A percentile compares a stretch with the other conserved stretches of the same genome.
These are phyloP conservation scores for Termitomyces sp. DNA, from an alignment of 768 basidiomycete species.

Conservation along the genomic window DNA sequence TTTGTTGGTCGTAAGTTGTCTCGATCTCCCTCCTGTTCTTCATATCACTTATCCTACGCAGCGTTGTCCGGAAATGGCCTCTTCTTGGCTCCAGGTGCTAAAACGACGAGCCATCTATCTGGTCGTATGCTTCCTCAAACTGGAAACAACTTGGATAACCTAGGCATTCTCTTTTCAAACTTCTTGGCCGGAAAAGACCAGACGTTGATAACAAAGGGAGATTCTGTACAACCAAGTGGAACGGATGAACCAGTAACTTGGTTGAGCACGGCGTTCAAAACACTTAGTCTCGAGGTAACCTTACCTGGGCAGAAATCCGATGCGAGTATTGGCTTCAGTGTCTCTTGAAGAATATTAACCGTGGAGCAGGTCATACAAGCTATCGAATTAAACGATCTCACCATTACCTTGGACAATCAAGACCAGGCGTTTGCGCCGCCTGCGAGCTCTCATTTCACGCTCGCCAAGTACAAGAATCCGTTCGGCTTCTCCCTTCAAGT, in stretches of 20 bases:
- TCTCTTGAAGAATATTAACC: background rate
- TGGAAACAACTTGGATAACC: slow-evolving; percentile 43
- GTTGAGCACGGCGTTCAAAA: slow-evolving; percentile 69
- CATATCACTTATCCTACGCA: slow-evolving; percentile 17
- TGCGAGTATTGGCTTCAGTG: slow-evolving; percentile 23
- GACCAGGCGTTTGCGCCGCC: slow-evolving; percentile 55
- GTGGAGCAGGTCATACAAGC: slow-evolving; percentile 51
- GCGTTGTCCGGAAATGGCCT: slow-evolving; percentile 49
- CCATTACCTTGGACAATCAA: slow-evolving; percentile 43
- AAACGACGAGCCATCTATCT: slow-evolving; percentile 47
- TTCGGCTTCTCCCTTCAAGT: slow-evolving; percentile 75
- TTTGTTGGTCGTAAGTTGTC: slow-evolving; percentile 54
- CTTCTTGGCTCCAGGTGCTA: slow-evolving; percentile 42
- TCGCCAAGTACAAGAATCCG: slow-evolving; percentile 65
- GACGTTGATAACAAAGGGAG: slow-evolving; percentile 53
- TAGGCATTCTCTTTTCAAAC: slow-evolving; percentile 62
- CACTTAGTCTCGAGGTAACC: slow-evolving; percentile 53
- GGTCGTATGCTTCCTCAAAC: slow-evolving; percentile 62
- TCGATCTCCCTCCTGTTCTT: background rate
- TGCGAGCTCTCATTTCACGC: slow-evolving; percentile 49
- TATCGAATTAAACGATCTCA: slow-evolving; percentile 54
- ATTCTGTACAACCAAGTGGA: slow-evolving; percentile 56
- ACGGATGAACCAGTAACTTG: slow-evolving; percentile 48
- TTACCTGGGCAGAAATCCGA: slow-evolving; percentile 57
- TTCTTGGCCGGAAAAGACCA: slow-evolving; percentile 62